Evolutionary conservation across 768 basidiomycete species (phyloP).

Genomic region (Agrocybe pediades): DNA sequence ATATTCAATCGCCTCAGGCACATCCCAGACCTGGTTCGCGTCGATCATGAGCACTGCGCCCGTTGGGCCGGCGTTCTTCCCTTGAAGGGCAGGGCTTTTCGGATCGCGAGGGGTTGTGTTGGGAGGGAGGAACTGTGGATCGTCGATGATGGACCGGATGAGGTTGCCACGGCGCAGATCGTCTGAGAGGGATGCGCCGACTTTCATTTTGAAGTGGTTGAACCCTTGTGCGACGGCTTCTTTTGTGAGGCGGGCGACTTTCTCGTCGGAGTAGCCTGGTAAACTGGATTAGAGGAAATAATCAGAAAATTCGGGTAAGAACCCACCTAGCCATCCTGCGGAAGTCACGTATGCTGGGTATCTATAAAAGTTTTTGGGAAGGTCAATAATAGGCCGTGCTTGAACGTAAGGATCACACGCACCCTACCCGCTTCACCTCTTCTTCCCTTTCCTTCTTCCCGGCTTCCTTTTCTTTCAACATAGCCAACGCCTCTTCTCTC

Average conservation of each 20-base stretch:
- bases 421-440: constrained; percentile 72
- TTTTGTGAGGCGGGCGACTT: constrained; percentile 81
- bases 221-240: constrained; percentile 87
- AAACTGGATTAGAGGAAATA: background rate
- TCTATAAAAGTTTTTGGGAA: constrained; percentile 44
- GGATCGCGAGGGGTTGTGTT: constrained; percentile 61
- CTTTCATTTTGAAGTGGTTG: constrained; percentile 99
- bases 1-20: constrained; percentile 90
- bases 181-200: constrained; percentile 79
- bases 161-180: constrained; percentile 87
- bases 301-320: background rate
- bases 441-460: constrained; percentile 80
- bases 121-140: constrained; percentile 78
- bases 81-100: constrained; percentile 60
- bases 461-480: constrained; percentile 77
- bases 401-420: no score
- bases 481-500: constrained; percentile 81
- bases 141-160: constrained; percentile 94
- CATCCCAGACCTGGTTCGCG: constrained; percentile 97
- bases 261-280: constrained; percentile 88
- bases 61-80: constrained; percentile 94
- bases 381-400: no score
- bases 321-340: constrained; percentile 84
- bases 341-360: constrained; percentile 96
- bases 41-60: constrained; percentile 97